Evolutionary conservation across 1,284 basidiomycete genomes (phyloP), one percentile per base, ranked within the genome.

Genomic region (Malassezia yamatoensis): DNA sequence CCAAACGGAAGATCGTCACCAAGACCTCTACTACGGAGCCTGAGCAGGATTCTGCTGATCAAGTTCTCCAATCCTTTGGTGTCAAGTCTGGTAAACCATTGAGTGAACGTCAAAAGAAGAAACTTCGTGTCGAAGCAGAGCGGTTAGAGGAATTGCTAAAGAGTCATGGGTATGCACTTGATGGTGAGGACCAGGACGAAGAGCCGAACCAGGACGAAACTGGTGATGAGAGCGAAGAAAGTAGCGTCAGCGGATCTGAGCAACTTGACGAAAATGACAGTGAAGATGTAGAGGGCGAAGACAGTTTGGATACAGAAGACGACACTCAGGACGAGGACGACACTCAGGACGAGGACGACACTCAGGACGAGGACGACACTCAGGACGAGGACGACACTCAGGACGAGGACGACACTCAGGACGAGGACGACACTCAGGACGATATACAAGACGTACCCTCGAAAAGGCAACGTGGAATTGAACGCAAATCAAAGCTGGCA

Each of bases 131-230:
- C 10, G 71, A 74, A 48, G 68, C 67, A 4, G 71, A 72, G 51
- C 61, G 71, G n/a, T 61, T 74, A n/a, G 71, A 74, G 46, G 53
- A 62, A 48, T 60, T 72, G 13, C 63, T 74, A 44, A 74, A 74
- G 59, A 68, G 66, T 52, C 63, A 66, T 24, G 71, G 71, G 33
- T 58, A 67, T 37, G 62, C 66, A 5, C 58, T 72, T 33, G 68
- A 53, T 12, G 38, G 15, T 15, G 42, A 44, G 2, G 65, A 61
- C 7, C 55, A 42, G 5, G 34, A 37, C 11, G 45, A 56, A 24
- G 45, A 58, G 13, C 64, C 59, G 32, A 63, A 64, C 18, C 67
- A 64, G 16, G 63, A 62, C 8, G 65, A 67, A 20, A 7, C 63
- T 56, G 39, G 39, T 10, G 39, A 41, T 21, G 39, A 44, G 29